These are phyloP conservation scores for Colletotrichum endophyticum DNA, from an alignment of 2,329 filamentous ascomycete species.

Conservation along the genomic window DNA sequence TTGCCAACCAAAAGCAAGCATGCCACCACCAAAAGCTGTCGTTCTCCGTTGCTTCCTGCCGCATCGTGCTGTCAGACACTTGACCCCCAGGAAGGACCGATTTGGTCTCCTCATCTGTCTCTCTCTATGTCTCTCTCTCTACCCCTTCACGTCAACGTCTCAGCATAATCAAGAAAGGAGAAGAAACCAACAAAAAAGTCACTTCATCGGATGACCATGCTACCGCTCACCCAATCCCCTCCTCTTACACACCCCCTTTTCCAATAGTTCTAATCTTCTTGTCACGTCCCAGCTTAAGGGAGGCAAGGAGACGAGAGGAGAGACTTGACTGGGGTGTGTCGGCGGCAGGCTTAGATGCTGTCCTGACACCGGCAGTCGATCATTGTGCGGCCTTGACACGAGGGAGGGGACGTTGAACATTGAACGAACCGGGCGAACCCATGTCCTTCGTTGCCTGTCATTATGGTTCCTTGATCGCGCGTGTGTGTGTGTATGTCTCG, in stretches of 20 bases:
- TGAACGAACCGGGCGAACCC: not conserved
- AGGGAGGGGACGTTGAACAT: not conserved
- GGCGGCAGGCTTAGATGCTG: not conserved
- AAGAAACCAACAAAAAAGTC: not conserved
- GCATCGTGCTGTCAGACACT: not conserved
- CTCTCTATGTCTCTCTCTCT: not conserved
- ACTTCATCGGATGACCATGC: constrained; percentile 13
- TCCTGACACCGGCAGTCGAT: constrained; percentile 16
- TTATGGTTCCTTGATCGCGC: not conserved
- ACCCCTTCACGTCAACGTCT: constrained; percentile 18
- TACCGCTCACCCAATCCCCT: not conserved
- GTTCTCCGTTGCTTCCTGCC: not conserved
- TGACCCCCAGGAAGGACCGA: not conserved
- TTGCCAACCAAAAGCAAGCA: not conserved
- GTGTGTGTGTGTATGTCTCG: not conserved
- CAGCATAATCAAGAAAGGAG: not conserved
- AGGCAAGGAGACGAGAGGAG: not conserved
- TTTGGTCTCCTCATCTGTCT: not conserved
- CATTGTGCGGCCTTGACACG: constrained; percentile 8
- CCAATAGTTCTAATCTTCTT: not conserved
- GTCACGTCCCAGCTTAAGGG: not conserved
- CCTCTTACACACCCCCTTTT: not conserved
- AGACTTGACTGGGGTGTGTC: not conserved
- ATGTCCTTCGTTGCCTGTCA: constrained; percentile 5
- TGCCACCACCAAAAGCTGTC: not conserved